Evolutionary conservation across 1,284 basidiomycete species (phyloP).

Genomic region (Phellopilus nigrolimitatus): DNA sequence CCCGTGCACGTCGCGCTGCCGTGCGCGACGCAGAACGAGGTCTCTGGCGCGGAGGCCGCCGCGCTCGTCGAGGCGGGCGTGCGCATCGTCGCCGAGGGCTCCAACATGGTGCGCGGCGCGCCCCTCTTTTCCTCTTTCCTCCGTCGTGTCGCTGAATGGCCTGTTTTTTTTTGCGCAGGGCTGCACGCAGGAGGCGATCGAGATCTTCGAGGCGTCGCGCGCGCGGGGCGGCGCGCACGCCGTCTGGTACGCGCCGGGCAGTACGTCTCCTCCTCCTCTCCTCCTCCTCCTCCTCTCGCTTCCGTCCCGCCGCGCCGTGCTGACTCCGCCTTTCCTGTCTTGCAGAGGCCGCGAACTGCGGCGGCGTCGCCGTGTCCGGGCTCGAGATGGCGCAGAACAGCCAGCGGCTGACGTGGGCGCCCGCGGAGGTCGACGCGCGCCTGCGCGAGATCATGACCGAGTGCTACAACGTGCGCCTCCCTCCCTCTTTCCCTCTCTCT

Average conservation of each 20-base stretch:
- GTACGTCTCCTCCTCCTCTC: conserved; percentile 29
- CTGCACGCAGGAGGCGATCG: conserved; percentile 70
- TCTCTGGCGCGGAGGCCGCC: conserved; percentile 68
- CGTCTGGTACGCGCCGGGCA: conserved; percentile 72
- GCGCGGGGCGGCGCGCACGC: conserved; percentile 37
- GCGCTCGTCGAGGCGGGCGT: conserved; percentile 67
- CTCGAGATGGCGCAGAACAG: conserved; percentile 85
- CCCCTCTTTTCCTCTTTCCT: background rate
- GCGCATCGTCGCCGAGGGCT: conserved; percentile 75
- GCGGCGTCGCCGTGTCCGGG: conserved; percentile 68
- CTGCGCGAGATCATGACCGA: conserved; percentile 75
- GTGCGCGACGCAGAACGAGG: conserved; percentile 78
- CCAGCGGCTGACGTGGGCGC: conserved; percentile 62
- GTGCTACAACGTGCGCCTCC: conserved; percentile 43
- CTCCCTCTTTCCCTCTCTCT: conserved; percentile 7
- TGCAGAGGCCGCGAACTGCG: conserved; percentile 61
- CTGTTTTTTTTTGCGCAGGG: too few relatives aligned
- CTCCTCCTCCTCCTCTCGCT: background rate
- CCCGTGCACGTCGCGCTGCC: conserved; percentile 72
- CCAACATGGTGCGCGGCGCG: conserved; percentile 49
- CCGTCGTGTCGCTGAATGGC: background rate
- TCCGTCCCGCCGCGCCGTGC: background rate
- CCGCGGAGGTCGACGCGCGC: conserved; percentile 65
- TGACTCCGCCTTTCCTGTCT: background rate
- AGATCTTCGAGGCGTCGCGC: conserved; percentile 66